Evolutionary conservation across 2,329 filamentous ascomycete genomes (phyloP), one percentile per base, ranked within the genome.

Genomic region (Aspergillus pseudotamarii): DNA sequence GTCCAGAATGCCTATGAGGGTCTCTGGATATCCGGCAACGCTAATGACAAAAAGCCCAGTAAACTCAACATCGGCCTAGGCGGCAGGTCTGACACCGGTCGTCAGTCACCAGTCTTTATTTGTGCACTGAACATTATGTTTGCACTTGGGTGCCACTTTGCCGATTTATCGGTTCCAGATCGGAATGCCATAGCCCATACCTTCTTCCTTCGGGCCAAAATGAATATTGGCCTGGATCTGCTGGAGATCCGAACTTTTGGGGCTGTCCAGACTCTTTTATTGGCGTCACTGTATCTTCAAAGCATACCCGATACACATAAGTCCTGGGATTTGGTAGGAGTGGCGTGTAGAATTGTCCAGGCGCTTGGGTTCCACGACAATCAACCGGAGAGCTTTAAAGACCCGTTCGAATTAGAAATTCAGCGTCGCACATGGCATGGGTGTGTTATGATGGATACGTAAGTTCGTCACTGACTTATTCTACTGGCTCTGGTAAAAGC

Each of bases 91-190:
- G 72, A 77, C 19, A 77, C 73, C 0, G 75, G 72, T 2, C 68
- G 76, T 2, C 72, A 69, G 38, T 75, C 76, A 0, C 76, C 78
- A 12, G 74, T 80, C 8, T 82, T 83, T 54, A 75, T 80, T 59
- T 78, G 72, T 38, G 77, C 80, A 1, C 69, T 83, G 36, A 83
- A 83, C 61, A 66, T 71, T 12, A 77, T 83, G 1, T 81, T 84
- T 38, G 78, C 80, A 0, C 70, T 83, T 2, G 79, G 76, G 0
- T 78, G 75, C 30, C 73, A 79, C 46, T 81, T 80, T 60, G 74
- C 78, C 0, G 74, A 78, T 57, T 70, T 78, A 10, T 66, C 73
- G 1, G 60, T 64, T 0, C 57, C 66, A 36, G 75, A 77, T 57
- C 69, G 71, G 1, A 69, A 75, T 43, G 67, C 69, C 9, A 68